These are phyloP conservation scores for Talaromyces albobiverticillius DNA, from an alignment of 2,329 filamentous ascomycete genomes.

Conservation along the genomic window DNA sequence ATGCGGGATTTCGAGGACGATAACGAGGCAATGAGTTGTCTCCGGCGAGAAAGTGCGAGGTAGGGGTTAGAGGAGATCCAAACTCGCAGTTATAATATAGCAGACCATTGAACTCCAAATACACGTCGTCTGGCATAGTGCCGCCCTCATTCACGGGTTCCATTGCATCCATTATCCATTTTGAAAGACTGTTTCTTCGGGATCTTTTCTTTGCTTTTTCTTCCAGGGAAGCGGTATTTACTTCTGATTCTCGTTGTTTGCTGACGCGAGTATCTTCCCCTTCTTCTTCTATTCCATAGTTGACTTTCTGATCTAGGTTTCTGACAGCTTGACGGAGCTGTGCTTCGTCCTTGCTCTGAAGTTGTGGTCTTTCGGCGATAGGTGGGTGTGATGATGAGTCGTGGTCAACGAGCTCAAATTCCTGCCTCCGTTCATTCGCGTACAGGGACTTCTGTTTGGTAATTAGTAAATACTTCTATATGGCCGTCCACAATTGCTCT, in stretches of 20 bases:
- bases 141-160: background rate
- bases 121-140: background rate
- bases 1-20: constrained; percentile 1
- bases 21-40: background rate
- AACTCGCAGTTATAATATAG: constrained; percentile 4
- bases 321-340: background rate
- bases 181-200: background rate
- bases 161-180: background rate
- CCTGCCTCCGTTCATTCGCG: background rate
- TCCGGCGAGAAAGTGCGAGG: background rate
- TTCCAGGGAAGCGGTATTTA: background rate
- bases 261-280: background rate
- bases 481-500: background rate
- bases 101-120: background rate
- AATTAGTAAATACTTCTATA: background rate
- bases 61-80: background rate
- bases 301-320: background rate
- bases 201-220: background rate
- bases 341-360: background rate
- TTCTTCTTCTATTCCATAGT: background rate
- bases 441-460: background rate
- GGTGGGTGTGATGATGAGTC: background rate
- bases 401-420: background rate
- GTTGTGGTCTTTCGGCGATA: background rate
- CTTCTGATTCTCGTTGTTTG: background rate